These are phyloP conservation scores for Suillus plorans DNA, from an alignment of 768 basidiomycete genomes.

Conservation along the genomic window DNA sequence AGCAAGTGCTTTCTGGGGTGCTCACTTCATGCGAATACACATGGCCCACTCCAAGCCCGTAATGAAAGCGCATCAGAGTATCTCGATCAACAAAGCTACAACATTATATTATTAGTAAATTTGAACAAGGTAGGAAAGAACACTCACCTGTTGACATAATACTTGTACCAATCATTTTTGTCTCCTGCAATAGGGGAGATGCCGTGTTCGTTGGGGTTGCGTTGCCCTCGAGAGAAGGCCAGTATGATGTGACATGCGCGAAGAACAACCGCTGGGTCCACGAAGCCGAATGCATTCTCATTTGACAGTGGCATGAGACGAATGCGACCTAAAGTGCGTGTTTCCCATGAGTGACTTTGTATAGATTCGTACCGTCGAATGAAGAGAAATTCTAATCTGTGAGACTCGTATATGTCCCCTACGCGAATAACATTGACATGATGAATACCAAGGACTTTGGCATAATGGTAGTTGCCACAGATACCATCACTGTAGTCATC, in stretches of 20 bases:
- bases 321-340: constrained; percentile 7
- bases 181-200: neutral
- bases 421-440: constrained; percentile 11
- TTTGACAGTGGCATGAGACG: constrained; percentile 4
- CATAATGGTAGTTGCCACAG: constrained; percentile 11
- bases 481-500: neutral
- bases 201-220: neutral
- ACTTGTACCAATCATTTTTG: constrained; percentile 15
- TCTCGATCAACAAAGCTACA: too few relatives aligned
- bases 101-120: too few relatives aligned
- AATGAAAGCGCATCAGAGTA: too few relatives aligned
- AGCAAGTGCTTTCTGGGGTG: too few relatives aligned
- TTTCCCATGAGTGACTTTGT: neutral
- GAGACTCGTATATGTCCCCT: constrained; percentile 4
- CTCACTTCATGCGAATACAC: too few relatives aligned
- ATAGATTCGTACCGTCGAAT: constrained; percentile 4
- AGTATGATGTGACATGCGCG: too few relatives aligned
- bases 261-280: too few relatives aligned
- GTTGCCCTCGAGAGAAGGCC: constrained; percentile 11
- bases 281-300: too few relatives aligned
- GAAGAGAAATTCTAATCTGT: constrained; percentile 4
- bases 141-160: constrained; percentile 25
- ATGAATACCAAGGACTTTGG: constrained; percentile 16
- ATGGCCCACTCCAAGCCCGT: too few relatives aligned
- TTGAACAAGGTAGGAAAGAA: too few relatives aligned